Evolutionary conservation across 1,284 basidiomycete genomes (phyloP).

Genomic region (Boletus smithii): DNA sequence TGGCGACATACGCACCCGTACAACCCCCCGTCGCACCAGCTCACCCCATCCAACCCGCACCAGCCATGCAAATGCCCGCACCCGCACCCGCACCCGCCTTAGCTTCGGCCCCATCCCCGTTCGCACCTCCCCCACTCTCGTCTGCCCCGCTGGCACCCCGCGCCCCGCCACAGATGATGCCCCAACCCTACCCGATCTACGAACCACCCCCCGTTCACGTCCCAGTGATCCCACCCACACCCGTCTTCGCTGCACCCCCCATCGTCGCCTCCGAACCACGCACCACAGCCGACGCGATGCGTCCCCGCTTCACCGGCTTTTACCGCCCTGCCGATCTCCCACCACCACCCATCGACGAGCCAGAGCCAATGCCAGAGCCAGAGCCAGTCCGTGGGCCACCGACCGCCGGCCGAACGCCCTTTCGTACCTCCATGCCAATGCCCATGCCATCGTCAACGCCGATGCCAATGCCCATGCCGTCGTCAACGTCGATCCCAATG

Average conservation of each 20-base stretch:
- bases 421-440: conserved; percentile 9
- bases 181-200: too few relatives aligned
- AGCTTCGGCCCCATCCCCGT: background rate
- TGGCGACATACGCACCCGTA: conserved; percentile 17
- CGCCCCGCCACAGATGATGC: conserved; percentile 20
- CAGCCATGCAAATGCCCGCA: conserved; percentile 20
- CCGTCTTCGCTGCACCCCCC: conserved; percentile 15
- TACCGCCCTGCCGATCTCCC: conserved; percentile 21
- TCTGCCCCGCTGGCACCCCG: background rate
- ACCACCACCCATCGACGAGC: conserved; percentile 2
- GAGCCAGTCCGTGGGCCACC: conserved; percentile 16
- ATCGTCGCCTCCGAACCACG: conserved; percentile 10
- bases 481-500: too few relatives aligned
- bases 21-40: conserved; percentile 15
- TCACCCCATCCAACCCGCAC: conserved; percentile 1
- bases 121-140: background rate
- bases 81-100: background rate
- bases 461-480: conserved; percentile 6
- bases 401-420: conserved; percentile 17
- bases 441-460: conserved; percentile 4
- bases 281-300: conserved; percentile 9
- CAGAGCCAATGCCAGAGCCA: background rate
- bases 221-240: conserved; percentile 17
- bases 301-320: conserved; percentile 31
- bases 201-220: conserved; percentile 8